Conservation (phyloP, 352 stramenopile species). For the Phytopythium kandeliae region DNA sequence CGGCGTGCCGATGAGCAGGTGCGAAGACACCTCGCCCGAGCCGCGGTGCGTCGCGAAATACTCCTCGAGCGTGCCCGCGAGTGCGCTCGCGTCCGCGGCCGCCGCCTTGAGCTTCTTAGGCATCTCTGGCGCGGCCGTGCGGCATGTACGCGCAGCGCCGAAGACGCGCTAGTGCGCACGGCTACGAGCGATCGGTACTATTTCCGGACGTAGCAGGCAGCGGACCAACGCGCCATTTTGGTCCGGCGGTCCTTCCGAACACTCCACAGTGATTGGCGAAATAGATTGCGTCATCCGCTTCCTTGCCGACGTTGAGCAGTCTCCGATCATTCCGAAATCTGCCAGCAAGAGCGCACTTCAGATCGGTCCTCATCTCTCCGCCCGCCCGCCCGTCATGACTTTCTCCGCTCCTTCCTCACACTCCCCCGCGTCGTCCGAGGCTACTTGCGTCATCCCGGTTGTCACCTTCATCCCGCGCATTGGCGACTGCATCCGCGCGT, state of each 20-base stretch:
- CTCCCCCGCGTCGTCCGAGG: background rate
- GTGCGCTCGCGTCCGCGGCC: background rate
- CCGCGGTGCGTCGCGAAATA: slow-evolving; percentile 27
- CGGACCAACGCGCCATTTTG: background rate
- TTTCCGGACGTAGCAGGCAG: no score
- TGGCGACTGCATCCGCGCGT: slow-evolving; percentile 21
- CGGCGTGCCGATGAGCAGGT: slow-evolving; percentile 43
- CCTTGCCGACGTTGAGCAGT: no score
- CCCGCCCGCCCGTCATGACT: background rate
- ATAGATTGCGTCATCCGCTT: no score
- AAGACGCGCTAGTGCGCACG: no score
- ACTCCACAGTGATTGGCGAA: no score
- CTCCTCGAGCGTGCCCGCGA: slow-evolving; percentile 22
- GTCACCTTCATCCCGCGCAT: slow-evolving; percentile 25
- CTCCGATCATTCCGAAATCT: no score
- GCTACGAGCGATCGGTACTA: no score
- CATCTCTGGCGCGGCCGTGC: background rate
- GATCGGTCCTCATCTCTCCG: no score
- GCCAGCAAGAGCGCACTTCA: no score
- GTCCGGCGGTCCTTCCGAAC: no score
- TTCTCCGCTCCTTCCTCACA: background rate
- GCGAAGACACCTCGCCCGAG: slow-evolving; percentile 35
- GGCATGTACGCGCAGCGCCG: background rate
- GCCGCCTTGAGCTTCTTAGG: slow-evolving; percentile 1
- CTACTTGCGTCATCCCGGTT: slow-evolving; percentile 15